phyloP scores from a whole-genome alignment of 2,329 filamentous ascomycete species.

The Exophiala viscosa region DNA sequence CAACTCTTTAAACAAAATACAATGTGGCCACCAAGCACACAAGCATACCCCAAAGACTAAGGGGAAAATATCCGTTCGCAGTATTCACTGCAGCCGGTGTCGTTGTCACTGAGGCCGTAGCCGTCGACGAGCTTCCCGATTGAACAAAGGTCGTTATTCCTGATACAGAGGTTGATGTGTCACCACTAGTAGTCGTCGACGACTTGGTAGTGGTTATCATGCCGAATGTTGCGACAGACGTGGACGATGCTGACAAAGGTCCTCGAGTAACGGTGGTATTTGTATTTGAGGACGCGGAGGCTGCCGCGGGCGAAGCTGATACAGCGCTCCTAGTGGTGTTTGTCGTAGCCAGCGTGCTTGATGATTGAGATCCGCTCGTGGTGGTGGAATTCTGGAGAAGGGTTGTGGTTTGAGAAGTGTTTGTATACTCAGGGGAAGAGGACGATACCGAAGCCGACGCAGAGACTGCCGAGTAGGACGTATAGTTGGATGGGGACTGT shows the following conservation, averaged over 20 bases:
- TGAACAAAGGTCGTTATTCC: no score
- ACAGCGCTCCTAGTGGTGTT: background rate
- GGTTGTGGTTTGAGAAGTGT: background rate
- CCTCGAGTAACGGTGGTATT: slow-evolving; percentile 49
- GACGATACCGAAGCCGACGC: slow-evolving; percentile 44
- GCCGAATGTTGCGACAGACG: no score
- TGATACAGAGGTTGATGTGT: no score
- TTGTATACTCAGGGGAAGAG: slow-evolving; percentile 42
- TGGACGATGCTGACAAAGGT: slow-evolving; percentile 41
- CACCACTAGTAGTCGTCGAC: no score
- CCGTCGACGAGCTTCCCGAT: no score
- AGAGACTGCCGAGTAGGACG: slow-evolving; percentile 47
- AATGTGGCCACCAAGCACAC: slow-evolving; percentile 1
- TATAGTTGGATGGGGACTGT: slow-evolving; percentile 54
- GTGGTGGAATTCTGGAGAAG: background rate
- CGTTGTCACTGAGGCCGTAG: no score
- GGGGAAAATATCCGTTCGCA: no score
- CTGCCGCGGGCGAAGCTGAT: background rate
- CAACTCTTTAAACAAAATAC: background rate
- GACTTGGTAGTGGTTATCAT: no score
- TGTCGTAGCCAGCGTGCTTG: background rate
- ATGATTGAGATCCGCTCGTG: slow-evolving; percentile 28
- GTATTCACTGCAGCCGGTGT: background rate
- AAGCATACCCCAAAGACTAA: background rate
- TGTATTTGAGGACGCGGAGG: background rate